Evolutionary conservation across 768 basidiomycete genomes (phyloP), one percentile per base, ranked within the genome.

Genomic region (Amanita pseudoporphyria): DNA sequence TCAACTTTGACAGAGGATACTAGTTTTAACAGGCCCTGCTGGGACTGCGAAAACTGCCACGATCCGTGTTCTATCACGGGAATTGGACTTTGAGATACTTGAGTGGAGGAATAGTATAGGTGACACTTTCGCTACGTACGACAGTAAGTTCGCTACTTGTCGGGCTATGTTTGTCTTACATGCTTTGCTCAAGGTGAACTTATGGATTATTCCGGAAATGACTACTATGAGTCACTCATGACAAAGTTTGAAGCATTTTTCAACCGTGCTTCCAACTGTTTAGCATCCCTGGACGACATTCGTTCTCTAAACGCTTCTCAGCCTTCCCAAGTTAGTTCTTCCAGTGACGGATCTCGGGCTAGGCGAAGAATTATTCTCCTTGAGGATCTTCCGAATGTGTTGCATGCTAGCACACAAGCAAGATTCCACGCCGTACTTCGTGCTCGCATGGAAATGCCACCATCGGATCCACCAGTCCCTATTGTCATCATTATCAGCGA

Each of bases 1-100:
- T 32, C 30, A 37, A 30, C n/a, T 21, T 53, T 38, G 26, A 19
- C 41, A 97, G 88, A 76, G 92, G 40, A 80, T 99, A 24, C 75
- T 98, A 6, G 79, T 79, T 0, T 66, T 99, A 9, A 87, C 87
- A 2, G 95, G 95, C 1, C 89, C 91, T 0, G 83, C 95, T 6
- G 95, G 95, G 1, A 79, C 82, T 0, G 95, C 81, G 0, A 99
- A 99, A 70, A 96, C 95, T 0, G 77, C 92, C 0, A 90, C 90
- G 0, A 56, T 98, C 2, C 77, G 79, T 22, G 76, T 92, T 2
- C 67, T 99, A 18, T 73, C 88, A 0, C 67, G 67, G 13, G 89
- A 94, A 57, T 65, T 94, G 56, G 78, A 72, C 2, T 79, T 88
- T 47, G 85, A 93, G 44, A 73, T 96, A 31, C 59, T 91, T 19